Percentiles rank a stretch among this genome's conserved stretches.
Conservation (phyloP, 2,329 filamentous ascomycete species). For the Raffaelea albimanens region DNA sequence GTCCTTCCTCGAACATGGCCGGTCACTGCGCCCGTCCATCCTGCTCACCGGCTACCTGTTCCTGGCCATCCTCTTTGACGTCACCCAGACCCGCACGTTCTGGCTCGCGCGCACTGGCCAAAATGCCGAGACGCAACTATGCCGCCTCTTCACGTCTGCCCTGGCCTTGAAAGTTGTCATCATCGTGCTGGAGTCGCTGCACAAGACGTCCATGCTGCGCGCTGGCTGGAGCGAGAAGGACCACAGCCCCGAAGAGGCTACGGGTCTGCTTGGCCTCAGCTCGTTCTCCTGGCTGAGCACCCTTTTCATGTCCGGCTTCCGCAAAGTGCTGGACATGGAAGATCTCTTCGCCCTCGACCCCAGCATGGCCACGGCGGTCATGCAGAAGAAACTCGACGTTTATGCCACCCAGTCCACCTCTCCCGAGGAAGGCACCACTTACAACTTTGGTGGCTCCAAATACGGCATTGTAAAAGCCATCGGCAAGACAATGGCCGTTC, state of each 20-base stretch:
- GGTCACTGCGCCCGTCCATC: slow-evolving; percentile 29
- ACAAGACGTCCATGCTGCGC: slow-evolving; percentile 10
- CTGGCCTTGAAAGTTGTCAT: slow-evolving; percentile 13
- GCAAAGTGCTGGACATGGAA: slow-evolving; percentile 19
- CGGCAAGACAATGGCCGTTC: slow-evolving; percentile 10
- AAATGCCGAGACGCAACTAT: slow-evolving; percentile 5
- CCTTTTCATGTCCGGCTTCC: slow-evolving; percentile 25
- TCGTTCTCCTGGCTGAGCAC: slow-evolving; percentile 25
- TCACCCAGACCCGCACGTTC: slow-evolving; percentile 30
- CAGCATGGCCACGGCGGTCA: slow-evolving; percentile 2
- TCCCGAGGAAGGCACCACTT: background rate
- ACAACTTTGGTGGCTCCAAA: slow-evolving; percentile 4
- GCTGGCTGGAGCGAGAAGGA: slow-evolving; percentile 7
- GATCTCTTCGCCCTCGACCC: slow-evolving; percentile 25
- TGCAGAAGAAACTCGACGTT: slow-evolving; percentile 12
- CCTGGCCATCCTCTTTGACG: slow-evolving; percentile 33
- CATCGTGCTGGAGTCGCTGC: slow-evolving; percentile 14
- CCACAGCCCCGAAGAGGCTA: slow-evolving; percentile 24
- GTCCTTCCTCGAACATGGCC: slow-evolving; percentile 21
- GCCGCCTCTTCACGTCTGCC: slow-evolving; percentile 12
- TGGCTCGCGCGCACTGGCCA: slow-evolving; percentile 22
- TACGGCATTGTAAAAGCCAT: slow-evolving; percentile 12
- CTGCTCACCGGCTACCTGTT: slow-evolving; percentile 31
- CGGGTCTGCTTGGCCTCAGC: slow-evolving; percentile 23
- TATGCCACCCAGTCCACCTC: slow-evolving; percentile 3